phyloP scores from a whole-genome alignment of 2,329 filamentous ascomycete genomes.

The Penicillium oxalicum region DNA sequence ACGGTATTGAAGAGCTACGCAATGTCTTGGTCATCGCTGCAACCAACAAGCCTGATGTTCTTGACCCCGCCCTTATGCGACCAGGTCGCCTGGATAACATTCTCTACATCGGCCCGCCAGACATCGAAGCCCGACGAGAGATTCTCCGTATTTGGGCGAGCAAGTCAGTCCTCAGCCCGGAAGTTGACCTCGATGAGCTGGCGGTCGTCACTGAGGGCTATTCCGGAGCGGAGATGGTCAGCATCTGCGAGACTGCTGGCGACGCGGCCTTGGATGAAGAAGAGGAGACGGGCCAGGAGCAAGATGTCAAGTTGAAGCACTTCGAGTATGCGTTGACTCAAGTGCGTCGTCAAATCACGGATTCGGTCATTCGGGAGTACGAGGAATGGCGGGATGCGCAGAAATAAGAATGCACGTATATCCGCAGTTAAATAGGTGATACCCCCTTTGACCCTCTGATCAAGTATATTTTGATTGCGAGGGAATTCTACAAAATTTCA shows the following conservation, averaged over 20 bases:
- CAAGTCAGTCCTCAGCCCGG: constrained; percentile 53
- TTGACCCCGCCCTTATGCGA: constrained; percentile 80
- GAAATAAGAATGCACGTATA: not conserved
- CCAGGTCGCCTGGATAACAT: constrained; percentile 80
- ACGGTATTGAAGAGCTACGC: constrained; percentile 79
- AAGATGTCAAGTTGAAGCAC: constrained; percentile 37
- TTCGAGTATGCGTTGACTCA: constrained; percentile 40
- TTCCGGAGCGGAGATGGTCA: constrained; percentile 77
- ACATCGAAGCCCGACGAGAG: constrained; percentile 63
- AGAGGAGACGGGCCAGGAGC: constrained; percentile 37
- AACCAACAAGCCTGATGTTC: constrained; percentile 79
- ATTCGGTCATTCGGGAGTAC: constrained; percentile 53
- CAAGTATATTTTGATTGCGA: too few species aligned
- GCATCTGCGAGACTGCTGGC: constrained; percentile 49
- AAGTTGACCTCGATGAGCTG: constrained; percentile 61
- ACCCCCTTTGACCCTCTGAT: not conserved
- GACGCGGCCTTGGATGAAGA: constrained; percentile 49
- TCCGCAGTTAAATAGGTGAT: not conserved
- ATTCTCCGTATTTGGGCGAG: constrained; percentile 66
- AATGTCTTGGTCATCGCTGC: constrained; percentile 84
- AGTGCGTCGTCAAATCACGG: constrained; percentile 55
- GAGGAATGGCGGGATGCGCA: constrained; percentile 46
- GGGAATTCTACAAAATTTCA: too few species aligned
- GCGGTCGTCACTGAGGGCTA: constrained; percentile 65
- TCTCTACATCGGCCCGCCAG: constrained; percentile 79